These are phyloP conservation scores for sweet orange (Citrus sinensis) DNA, from an alignment of 345 rosid species.

Conservation along the genomic window DVS_A1.0 CM039161.1:10849501-10850000, in stretches of 20 bases:
- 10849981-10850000: too few species aligned
- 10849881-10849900: too few species aligned
- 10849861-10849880: too few species aligned
- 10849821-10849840: background rate
- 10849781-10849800: background rate
- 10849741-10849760: background rate
- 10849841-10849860: background rate
- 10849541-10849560: background rate
- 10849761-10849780: background rate
- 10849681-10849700: too few species aligned
- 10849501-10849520: background rate
- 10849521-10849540: background rate
- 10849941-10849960: too few species aligned
- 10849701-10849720: background rate
- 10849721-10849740: too few species aligned
- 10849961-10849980: too few species aligned
- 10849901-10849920: too few species aligned
- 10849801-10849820: background rate
- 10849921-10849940: too few species aligned
- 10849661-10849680: background rate
- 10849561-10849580: background rate
- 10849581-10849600: background rate
- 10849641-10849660: background rate
- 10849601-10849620: background rate
- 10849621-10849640: background rate